These are phyloP conservation scores for Brasilioporus rufonigricans DNA, from an alignment of 768 basidiomycete genomes.

Conservation along the genomic window DNA sequence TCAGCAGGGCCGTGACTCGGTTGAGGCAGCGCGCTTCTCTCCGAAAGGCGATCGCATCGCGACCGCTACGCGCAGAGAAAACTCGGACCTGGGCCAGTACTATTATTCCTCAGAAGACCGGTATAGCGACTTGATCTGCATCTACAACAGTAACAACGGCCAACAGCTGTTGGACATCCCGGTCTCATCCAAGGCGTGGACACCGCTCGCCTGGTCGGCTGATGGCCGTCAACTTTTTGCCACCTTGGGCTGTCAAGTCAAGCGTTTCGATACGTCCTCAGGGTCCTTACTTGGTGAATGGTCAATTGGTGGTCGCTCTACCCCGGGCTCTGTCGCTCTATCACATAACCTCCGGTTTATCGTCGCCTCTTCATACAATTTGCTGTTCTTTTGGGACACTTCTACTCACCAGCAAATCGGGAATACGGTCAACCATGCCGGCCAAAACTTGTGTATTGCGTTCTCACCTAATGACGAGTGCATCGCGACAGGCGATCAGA, in stretches of 20 bases:
- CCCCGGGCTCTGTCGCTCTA: neutral
- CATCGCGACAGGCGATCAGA: neutral
- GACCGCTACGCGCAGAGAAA: neutral
- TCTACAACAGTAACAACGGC: neutral
- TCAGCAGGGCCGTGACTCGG: neutral
- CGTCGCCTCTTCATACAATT: neutral
- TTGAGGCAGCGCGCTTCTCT: neutral
- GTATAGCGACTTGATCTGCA: neutral
- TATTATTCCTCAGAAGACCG: neutral
- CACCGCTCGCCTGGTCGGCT: neutral
- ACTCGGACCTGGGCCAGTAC: neutral
- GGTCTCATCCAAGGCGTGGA: neutral
- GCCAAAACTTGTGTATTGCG: neutral
- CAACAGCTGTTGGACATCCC: neutral
- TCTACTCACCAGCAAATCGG: neutral
- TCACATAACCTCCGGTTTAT: neutral
- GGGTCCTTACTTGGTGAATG: neutral
- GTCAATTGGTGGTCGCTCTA: neutral
- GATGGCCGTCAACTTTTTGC: neutral
- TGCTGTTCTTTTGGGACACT: neutral
- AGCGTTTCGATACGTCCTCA: neutral
- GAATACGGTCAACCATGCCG: too few species aligned
- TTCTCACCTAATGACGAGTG: neutral
- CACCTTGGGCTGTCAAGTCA: neutral
- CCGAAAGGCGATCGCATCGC: conserved; percentile 3